These are phyloP conservation scores for Pichia pseudocactophila DNA, from an alignment of 805 yeast genomes.

Conservation along the genomic window DNA sequence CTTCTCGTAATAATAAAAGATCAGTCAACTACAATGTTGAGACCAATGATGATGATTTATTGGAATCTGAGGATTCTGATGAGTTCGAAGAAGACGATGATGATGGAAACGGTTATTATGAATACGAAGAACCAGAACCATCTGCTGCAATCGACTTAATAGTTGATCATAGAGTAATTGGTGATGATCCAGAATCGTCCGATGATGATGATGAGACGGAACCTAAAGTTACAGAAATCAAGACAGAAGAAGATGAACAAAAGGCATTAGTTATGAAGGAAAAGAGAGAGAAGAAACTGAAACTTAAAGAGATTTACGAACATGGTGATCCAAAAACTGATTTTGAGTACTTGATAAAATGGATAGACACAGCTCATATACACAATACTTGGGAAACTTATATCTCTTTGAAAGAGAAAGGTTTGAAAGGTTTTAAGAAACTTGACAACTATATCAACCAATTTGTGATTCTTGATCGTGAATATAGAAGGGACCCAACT, in stretches of 20 bases:
- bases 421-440: conserved; percentile 67
- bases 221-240: background rate
- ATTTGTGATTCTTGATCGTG: conserved; percentile 61
- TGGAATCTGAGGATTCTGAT: conserved; percentile 33
- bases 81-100: conserved; percentile 16
- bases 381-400: conserved; percentile 94
- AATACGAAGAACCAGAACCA: conserved; percentile 8
- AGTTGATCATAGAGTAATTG: conserved; percentile 44
- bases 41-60: conserved; percentile 47
- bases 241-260: background rate
- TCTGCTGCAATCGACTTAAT: conserved; percentile 32
- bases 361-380: conserved; percentile 81
- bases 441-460: conserved; percentile 86
- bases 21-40: conserved; percentile 70
- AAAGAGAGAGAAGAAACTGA: conserved; percentile 18
- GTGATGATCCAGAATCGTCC: conserved; percentile 15
- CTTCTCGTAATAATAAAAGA: conserved; percentile 56
- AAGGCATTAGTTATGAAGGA: conserved; percentile 28
- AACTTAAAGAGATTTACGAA: conserved; percentile 16
- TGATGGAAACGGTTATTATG: conserved; percentile 20
- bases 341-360: conserved; percentile 61
- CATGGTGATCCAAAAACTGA: conserved; percentile 45
- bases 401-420: conserved; percentile 33
- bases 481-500: conserved; percentile 66
- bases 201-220: conserved; percentile 6